Conservation (phyloP, 2,329 filamentous ascomycete genomes). For the Onygenales sp. region DNA sequence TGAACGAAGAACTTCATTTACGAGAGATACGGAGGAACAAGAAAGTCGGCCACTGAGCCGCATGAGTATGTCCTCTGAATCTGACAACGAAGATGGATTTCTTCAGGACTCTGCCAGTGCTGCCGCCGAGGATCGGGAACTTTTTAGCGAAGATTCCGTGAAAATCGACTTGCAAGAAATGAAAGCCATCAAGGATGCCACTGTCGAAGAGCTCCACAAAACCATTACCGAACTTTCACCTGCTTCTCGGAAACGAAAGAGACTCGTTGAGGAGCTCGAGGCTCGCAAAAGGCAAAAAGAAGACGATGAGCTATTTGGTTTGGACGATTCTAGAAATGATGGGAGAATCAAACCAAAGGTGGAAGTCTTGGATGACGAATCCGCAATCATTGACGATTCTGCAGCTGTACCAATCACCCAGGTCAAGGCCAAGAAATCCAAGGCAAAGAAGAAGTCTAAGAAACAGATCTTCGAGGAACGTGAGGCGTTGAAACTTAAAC, state of each 20-base stretch:
- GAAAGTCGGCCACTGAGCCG: slow-evolving; percentile 76
- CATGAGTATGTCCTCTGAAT: slow-evolving; percentile 44
- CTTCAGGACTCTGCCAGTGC: slow-evolving; percentile 11
- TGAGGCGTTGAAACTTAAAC: slow-evolving; percentile 41
- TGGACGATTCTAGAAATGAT: slow-evolving; percentile 34
- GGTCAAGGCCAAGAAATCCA: slow-evolving; percentile 40
- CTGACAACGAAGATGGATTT: slow-evolving; percentile 42
- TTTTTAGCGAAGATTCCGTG: slow-evolving; percentile 13
- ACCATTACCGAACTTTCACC: slow-evolving; percentile 13
- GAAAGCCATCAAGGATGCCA: slow-evolving; percentile 14
- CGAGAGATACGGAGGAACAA: slow-evolving; percentile 72
- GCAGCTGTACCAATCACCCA: slow-evolving; percentile 20
- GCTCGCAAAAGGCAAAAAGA: slow-evolving; percentile 72
- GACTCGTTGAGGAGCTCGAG: slow-evolving; percentile 30
- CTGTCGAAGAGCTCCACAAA: slow-evolving; percentile 17
- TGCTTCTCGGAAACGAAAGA: slow-evolving; percentile 15
- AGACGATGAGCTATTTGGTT: slow-evolving; percentile 68
- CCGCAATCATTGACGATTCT: slow-evolving; percentile 26
- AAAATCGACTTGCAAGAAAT: slow-evolving; percentile 7
- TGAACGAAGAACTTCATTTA: slow-evolving; percentile 58
- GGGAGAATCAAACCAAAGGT: slow-evolving; percentile 45
- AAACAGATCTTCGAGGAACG: slow-evolving; percentile 64
- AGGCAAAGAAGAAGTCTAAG: slow-evolving; percentile 66
- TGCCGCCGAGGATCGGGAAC: slow-evolving; percentile 14
- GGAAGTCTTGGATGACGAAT: slow-evolving; percentile 37